Percentiles rank a stretch among this genome's conserved stretches.
These are phyloP conservation scores for Claviceps pazoutovae DNA, from an alignment of 2,329 filamentous ascomycete genomes.

Conservation along the genomic window DNA sequence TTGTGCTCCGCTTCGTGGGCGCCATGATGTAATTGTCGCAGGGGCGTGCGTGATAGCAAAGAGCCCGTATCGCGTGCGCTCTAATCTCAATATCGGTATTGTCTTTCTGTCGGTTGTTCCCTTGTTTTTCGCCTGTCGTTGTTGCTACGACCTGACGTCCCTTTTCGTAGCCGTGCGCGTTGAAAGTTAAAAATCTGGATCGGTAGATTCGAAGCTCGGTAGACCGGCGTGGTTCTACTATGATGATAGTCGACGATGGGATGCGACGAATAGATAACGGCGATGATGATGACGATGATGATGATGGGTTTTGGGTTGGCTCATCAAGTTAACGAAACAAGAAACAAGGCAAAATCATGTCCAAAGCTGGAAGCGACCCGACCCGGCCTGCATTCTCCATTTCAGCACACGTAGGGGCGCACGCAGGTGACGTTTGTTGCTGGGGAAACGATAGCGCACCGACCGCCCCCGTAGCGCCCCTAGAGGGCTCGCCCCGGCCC, in stretches of 20 bases:
- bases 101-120: too few species aligned
- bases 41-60: not conserved
- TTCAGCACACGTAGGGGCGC: too few species aligned
- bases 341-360: not conserved
- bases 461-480: too few species aligned
- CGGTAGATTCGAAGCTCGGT: not conserved
- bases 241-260: not conserved
- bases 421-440: too few species aligned
- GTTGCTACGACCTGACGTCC: not conserved
- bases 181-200: not conserved
- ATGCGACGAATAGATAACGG: not conserved
- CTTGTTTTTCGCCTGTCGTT: not conserved
- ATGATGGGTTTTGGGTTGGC: not conserved
- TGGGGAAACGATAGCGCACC: too few species aligned
- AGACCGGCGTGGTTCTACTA: not conserved
- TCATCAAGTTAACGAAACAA: not conserved
- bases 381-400: too few species aligned
- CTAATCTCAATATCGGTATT: too few species aligned
- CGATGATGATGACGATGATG: not conserved
- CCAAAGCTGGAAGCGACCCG: too few species aligned
- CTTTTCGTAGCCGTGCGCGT: not conserved
- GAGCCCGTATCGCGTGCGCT: not conserved
- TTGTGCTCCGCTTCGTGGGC: constrained; percentile 13
- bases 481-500: too few species aligned
- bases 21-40: constrained; percentile 5